A percentile compares a stretch with the other conserved stretches of the same genome.
Evolutionary conservation across 495 filamentous ascomycete species (phyloP).

Genomic region (Aspergillus leporis): DNA sequence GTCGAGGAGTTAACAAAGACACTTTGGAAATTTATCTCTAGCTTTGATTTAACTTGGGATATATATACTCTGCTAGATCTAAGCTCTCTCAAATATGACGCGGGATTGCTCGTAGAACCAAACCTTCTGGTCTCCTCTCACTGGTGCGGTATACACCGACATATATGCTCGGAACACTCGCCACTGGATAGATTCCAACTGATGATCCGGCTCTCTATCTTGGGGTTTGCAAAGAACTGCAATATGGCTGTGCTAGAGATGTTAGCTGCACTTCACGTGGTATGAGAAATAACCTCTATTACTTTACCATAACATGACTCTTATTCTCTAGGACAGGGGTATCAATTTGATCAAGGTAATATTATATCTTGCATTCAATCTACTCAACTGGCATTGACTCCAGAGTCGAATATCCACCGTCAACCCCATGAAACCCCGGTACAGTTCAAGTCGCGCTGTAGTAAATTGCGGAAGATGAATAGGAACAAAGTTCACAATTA

Average conservation of each 20-base stretch:
- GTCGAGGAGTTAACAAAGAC: constrained; percentile 2
- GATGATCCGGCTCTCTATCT: no score
- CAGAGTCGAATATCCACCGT: background rate
- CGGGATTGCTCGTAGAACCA: constrained; percentile 1
- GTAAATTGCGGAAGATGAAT: background rate
- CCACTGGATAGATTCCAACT: no score
- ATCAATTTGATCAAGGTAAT: constrained; percentile 1
- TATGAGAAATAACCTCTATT: no score
- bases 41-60: background rate
- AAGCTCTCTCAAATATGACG: background rate
- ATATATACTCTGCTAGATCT: background rate
- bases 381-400: background rate
- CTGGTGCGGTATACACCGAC: constrained; percentile 1
- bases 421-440: background rate
- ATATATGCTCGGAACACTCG: constrained; percentile 1
- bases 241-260: no score
- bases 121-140: background rate
- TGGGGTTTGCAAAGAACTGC: no score
- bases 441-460: constrained; percentile 3
- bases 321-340: background rate
- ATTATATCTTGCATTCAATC: background rate
- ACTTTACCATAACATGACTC: background rate
- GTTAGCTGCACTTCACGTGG: no score
- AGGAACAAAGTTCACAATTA: background rate
- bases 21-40: background rate